Evolutionary conservation across 805 yeast species (phyloP).

Genomic region (Myxozyma sirexii): DNA sequence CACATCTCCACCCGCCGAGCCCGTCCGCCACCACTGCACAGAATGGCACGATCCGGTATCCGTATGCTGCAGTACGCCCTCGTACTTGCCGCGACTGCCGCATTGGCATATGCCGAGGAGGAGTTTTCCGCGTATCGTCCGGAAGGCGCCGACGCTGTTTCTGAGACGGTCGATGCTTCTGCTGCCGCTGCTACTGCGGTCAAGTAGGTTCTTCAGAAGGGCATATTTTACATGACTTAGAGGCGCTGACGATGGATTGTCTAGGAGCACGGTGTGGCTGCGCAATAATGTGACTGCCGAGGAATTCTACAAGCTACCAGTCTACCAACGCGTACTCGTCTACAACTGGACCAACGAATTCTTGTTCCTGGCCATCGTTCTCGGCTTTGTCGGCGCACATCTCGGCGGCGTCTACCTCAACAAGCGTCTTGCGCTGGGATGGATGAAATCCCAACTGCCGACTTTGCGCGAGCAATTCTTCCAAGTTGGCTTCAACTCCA

Average conservation of each 20-base stretch:
- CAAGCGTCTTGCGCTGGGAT: slow-evolving; percentile 54
- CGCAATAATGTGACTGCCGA: slow-evolving; percentile 39
- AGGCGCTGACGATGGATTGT: not conserved
- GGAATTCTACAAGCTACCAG: slow-evolving; percentile 60
- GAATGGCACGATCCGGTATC: not conserved
- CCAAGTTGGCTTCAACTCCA: slow-evolving; percentile 60
- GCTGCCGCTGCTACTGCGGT: slow-evolving; percentile 1
- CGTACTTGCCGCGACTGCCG: slow-evolving; percentile 8
- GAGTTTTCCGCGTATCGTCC: slow-evolving; percentile 33
- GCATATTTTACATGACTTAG: not conserved
- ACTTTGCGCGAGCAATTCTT: slow-evolving; percentile 69
- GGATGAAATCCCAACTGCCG: slow-evolving; percentile 55
- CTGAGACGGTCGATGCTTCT: slow-evolving; percentile 17
- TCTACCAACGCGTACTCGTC: slow-evolving; percentile 57
- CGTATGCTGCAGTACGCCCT: slow-evolving; percentile 12
- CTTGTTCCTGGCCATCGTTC: slow-evolving; percentile 55
- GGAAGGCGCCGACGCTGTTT: slow-evolving; percentile 7
- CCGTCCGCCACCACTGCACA: not conserved
- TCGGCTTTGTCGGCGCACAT: slow-evolving; percentile 54
- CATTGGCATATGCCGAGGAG: slow-evolving; percentile 21
- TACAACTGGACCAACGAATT: slow-evolving; percentile 82
- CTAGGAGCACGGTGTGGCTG: not conserved
- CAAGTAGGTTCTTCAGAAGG: not conserved
- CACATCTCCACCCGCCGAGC: not conserved
- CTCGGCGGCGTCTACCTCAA: slow-evolving; percentile 64